These are phyloP conservation scores for Lentinula lateritia DNA, from an alignment of 768 basidiomycete species.

Conservation along the genomic window DNA sequence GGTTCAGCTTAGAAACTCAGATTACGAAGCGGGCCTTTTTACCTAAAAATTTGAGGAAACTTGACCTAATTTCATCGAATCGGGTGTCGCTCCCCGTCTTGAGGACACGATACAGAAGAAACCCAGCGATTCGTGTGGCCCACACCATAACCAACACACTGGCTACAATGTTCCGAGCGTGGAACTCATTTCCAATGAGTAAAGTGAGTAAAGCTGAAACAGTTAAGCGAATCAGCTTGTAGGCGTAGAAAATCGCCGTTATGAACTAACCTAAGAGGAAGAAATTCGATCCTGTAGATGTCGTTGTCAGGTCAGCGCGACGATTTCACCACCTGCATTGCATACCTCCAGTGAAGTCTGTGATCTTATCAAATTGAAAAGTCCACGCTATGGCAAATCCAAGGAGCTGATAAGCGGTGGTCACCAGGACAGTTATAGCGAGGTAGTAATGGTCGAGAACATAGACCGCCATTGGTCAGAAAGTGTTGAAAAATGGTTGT, in stretches of 20 bases:
- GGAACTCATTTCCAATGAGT: conserved; percentile 54
- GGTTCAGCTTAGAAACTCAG: neutral
- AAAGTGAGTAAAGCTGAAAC: conserved; percentile 52
- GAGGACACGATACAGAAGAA: conserved; percentile 64
- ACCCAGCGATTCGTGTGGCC: conserved; percentile 57
- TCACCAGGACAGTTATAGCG: conserved; percentile 30
- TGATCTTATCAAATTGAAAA: conserved; percentile 69
- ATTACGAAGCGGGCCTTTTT: conserved; percentile 6
- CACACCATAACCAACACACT: conserved; percentile 63
- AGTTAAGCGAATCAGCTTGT: neutral
- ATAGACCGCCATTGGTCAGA: conserved; percentile 14
- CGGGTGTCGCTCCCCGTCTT: conserved; percentile 61
- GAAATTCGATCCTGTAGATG: conserved; percentile 54
- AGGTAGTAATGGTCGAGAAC: conserved; percentile 33
- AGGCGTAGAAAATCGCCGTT: neutral
- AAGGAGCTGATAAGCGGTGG: conserved; percentile 43
- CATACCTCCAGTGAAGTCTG: conserved; percentile 59
- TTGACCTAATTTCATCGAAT: conserved; percentile 60
- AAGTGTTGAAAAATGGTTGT: too few species aligned
- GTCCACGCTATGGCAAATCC: conserved; percentile 68
- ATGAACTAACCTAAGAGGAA: conserved; percentile 46
- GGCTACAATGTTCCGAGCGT: conserved; percentile 52
- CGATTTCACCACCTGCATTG: conserved; percentile 2
- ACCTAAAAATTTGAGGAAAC: conserved; percentile 64
- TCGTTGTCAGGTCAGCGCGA: neutral